phyloP scores from a whole-genome alignment of 108 stramenopile genomes.

The Discostella pseudostelligera region DNA sequence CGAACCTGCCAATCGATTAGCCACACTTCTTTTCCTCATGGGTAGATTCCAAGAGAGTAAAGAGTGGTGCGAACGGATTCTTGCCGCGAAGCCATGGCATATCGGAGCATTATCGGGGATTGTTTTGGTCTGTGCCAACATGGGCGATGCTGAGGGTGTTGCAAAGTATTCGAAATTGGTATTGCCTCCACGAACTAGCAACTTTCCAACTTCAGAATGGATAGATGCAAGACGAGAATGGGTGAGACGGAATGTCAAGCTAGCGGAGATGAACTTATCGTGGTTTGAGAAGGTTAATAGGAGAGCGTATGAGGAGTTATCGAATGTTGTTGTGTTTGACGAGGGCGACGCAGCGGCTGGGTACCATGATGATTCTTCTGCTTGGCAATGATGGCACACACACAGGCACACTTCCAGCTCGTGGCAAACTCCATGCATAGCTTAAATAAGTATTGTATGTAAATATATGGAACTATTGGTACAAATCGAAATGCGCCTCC shows the following conservation, averaged over 20 bases:
- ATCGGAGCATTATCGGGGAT: slow-evolving; percentile 78
- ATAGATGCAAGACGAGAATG: slow-evolving; percentile 18
- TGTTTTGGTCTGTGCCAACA: slow-evolving; percentile 57
- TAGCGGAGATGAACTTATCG: slow-evolving; percentile 15
- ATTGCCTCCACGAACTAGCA: slow-evolving; percentile 37
- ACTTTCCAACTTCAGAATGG: slow-evolving; percentile 18
- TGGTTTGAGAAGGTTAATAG: slow-evolving; percentile 13
- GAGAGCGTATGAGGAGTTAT: slow-evolving; percentile 1
- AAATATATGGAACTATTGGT: too few species aligned
- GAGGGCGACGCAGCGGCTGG: too few species aligned
- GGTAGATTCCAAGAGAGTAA: slow-evolving; percentile 58
- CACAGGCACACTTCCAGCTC: too few species aligned
- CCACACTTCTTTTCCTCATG: slow-evolving; percentile 64
- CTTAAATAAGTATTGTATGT: too few species aligned
- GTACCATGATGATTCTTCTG: too few species aligned
- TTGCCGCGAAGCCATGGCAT: slow-evolving; percentile 77
- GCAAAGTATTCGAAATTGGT: slow-evolving; percentile 59
- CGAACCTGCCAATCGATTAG: slow-evolving; percentile 78
- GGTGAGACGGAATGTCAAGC: slow-evolving; percentile 20
- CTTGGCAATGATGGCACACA: too few species aligned
- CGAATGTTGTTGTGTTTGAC: too few species aligned
- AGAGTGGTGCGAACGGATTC: slow-evolving; percentile 56
- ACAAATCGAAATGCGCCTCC: too few species aligned
- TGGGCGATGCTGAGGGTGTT: slow-evolving; percentile 50
- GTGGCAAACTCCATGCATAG: too few species aligned